Percentiles rank a stretch among this genome's conserved stretches.
These are phyloP conservation scores for Fusarium liriodendri DNA, from an alignment of 2,329 filamentous ascomycete species.

Conservation along the genomic window DNA sequence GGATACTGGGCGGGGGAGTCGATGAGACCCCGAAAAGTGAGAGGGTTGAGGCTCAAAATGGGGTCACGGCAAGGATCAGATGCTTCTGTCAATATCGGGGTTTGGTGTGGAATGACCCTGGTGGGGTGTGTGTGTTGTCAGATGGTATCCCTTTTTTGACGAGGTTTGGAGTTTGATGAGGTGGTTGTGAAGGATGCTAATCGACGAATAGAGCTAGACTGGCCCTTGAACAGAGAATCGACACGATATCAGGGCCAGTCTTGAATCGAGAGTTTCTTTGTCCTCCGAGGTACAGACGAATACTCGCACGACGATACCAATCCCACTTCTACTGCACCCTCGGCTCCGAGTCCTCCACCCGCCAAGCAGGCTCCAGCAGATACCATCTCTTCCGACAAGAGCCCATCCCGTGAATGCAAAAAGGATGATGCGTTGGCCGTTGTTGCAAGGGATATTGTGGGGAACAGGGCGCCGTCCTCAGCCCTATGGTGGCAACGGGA, in stretches of 20 bases:
- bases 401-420: neutral
- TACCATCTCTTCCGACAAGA: neutral
- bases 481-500: slow-evolving; percentile 5
- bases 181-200: neutral
- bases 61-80: neutral
- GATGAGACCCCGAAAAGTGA: slow-evolving; percentile 22
- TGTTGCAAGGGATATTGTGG: neutral
- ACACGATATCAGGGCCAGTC: neutral
- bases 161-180: neutral
- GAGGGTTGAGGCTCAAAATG: slow-evolving; percentile 25
- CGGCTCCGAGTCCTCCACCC: neutral
- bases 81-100: neutral
- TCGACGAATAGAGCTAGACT: neutral
- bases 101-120: neutral
- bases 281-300: neutral
- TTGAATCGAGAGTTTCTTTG: neutral
- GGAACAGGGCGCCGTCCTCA: slow-evolving; percentile 1
- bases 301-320: neutral
- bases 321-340: neutral
- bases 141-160: neutral
- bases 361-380: slow-evolving; percentile 7
- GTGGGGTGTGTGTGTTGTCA: neutral
- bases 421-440: neutral
- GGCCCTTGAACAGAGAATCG: neutral
- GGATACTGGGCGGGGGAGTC: slow-evolving; percentile 14